Conservation (phyloP, 257 asterid species). For the Fraxinus cuspidata region DNA sequence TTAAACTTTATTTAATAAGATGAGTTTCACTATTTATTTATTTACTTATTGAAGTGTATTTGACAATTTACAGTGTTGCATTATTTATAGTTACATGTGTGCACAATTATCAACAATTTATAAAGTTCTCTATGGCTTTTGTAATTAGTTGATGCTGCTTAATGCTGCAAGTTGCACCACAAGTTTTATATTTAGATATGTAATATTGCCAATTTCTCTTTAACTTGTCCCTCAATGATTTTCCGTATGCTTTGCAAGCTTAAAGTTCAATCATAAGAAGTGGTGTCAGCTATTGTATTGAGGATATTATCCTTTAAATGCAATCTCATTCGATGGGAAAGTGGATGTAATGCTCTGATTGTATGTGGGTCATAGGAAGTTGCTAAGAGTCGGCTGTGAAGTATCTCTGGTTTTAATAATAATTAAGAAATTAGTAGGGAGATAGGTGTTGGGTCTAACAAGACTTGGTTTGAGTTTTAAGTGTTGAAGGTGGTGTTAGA, state of each 20-base stretch:
- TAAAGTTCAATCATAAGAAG: neutral
- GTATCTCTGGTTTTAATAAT: constrained; percentile 1
- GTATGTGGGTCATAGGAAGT: neutral
- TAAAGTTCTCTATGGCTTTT: neutral
- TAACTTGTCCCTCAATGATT: neutral
- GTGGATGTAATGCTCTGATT: constrained; percentile 2
- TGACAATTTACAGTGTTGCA: neutral
- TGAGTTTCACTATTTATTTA: neutral
- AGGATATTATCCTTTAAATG: neutral
- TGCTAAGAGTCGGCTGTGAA: constrained; percentile 2
- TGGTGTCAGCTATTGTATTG: neutral
- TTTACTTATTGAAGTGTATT: neutral
- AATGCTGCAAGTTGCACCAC: neutral
- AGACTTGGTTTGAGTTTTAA: constrained; percentile 5
- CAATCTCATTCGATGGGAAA: neutral
- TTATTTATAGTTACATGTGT: neutral
- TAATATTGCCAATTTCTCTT: neutral
- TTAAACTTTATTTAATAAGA: no score
- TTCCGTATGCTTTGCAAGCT: neutral
- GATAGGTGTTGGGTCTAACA: neutral
- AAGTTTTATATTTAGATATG: neutral
- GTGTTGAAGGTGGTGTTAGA: neutral
- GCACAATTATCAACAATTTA: neutral
- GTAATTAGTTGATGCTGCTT: neutral
- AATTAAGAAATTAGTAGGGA: neutral